phyloP scores from a whole-genome alignment of 2,329 filamentous ascomycete species.

The Thyridium curvatum region DNA sequence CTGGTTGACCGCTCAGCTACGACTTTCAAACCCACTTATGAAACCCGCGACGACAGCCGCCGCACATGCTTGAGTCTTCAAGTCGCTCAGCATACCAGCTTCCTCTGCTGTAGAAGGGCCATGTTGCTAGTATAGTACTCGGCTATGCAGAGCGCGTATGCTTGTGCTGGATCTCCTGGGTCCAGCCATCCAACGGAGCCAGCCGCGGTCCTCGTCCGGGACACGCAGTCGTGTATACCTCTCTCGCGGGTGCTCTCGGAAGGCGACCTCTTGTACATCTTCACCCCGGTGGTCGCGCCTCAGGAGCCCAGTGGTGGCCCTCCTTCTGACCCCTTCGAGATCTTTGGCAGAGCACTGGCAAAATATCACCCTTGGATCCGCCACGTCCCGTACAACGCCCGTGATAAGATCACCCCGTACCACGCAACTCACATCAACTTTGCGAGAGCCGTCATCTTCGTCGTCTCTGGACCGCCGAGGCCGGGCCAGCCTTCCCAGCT shows the following conservation, averaged over 20 bases:
- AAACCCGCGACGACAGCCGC: too few relatives aligned
- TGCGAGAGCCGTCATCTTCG: constrained; percentile 54
- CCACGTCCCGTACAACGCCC: constrained; percentile 65
- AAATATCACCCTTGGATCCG: constrained; percentile 54
- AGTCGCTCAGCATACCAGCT: too few relatives aligned
- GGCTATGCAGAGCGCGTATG: too few relatives aligned
- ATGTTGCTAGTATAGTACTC: too few relatives aligned
- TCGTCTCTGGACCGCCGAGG: constrained; percentile 45
- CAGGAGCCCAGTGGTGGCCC: constrained; percentile 25
- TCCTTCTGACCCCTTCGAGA: constrained; percentile 63
- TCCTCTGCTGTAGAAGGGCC: too few relatives aligned
- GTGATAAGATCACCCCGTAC: constrained; percentile 55
- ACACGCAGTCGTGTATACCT: constrained; percentile 38
- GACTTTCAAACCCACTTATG: too few relatives aligned
- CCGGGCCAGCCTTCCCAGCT: constrained; percentile 44
- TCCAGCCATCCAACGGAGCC: constrained; percentile 12
- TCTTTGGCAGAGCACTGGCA: constrained; percentile 58
- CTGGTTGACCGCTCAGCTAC: too few relatives aligned
- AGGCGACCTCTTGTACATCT: constrained; percentile 51
- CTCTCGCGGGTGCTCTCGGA: constrained; percentile 37
- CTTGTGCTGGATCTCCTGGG: constrained; percentile 5
- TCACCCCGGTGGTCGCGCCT: constrained; percentile 51
- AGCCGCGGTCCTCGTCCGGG: constrained; percentile 26
- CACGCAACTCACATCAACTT: constrained; percentile 57
- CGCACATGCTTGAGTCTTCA: too few relatives aligned